Percentiles rank a stretch among this genome's conserved stretches.
These are phyloP conservation scores for Paramecium tetraurelia DNA, from an alignment of 73 alveolate species.

Conservation along the genomic window DNA sequence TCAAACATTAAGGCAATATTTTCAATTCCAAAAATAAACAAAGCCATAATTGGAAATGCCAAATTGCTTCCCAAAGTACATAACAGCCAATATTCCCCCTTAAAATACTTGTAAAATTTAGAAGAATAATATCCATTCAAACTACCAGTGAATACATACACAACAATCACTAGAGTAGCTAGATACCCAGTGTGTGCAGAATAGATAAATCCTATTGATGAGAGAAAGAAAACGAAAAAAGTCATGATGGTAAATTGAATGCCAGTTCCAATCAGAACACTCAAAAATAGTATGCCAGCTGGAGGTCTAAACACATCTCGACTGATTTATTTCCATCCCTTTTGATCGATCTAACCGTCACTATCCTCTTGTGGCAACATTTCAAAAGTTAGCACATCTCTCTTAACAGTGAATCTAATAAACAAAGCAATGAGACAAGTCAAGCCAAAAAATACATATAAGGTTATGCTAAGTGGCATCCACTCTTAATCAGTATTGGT, in stretches of 20 bases:
- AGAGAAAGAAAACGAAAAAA: background rate
- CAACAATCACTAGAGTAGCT: constrained; percentile 22
- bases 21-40: constrained; percentile 25
- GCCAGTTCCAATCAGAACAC: constrained; percentile 62
- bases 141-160: constrained; percentile 58
- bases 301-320: constrained; percentile 70
- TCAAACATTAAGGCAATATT: constrained; percentile 36
- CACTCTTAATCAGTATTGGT: background rate
- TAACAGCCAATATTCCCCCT: constrained; percentile 61
- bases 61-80: constrained; percentile 41
- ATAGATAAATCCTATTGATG: constrained; percentile 62
- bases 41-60: constrained; percentile 58
- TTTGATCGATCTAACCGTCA: background rate
- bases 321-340: constrained; percentile 67
- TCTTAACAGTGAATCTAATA: background rate
- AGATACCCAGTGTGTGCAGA: constrained; percentile 59
- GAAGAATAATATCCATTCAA: constrained; percentile 61
- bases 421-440: background rate
- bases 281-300: background rate
- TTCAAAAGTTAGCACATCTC: constrained; percentile 24
- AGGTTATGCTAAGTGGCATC: background rate
- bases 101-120: constrained; percentile 58
- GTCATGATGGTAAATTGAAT: constrained; percentile 45
- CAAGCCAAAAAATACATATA: background rate
- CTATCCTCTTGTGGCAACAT: background rate